Evolutionary conservation across 2,329 filamentous ascomycete genomes (phyloP).

Genomic region (Colletotrichum acutatum): DNA sequence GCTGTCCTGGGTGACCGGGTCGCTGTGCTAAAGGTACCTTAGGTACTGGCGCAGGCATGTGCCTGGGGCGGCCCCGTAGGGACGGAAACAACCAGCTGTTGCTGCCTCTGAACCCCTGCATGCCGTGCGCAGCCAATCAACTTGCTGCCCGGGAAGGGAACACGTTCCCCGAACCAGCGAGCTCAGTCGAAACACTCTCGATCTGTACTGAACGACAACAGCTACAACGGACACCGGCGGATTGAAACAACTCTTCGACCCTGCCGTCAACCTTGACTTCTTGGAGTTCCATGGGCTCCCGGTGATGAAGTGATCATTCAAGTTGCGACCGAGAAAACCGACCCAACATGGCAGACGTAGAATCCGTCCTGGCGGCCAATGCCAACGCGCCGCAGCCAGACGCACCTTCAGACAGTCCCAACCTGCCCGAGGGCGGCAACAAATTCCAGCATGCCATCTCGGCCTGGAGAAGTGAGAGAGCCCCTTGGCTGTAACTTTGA

Average conservation of each 20-base stretch:
- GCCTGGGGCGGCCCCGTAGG: conserved; percentile 9
- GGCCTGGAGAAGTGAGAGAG: conserved; percentile 85
- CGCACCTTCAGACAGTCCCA: not conserved
- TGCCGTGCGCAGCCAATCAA: conserved; percentile 14
- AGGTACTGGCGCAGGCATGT: conserved; percentile 15
- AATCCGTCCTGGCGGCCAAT: conserved; percentile 34
- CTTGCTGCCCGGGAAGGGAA: conserved; percentile 28
- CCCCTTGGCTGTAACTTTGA: conserved; percentile 37
- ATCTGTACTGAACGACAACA: conserved; percentile 7
- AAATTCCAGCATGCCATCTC: conserved; percentile 98
- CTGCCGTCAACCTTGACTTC: not conserved
- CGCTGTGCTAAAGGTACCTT: conserved; percentile 2
- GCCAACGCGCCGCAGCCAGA: conserved; percentile 22
- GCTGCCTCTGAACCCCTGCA: conserved; percentile 20
- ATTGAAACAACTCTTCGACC: conserved; percentile 1
- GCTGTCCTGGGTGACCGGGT: not conserved
- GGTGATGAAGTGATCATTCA: conserved; percentile 28
- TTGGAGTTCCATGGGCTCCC: not conserved
- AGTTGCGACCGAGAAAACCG: not conserved
- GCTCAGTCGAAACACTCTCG: conserved; percentile 31
- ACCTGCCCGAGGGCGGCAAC: conserved; percentile 72
- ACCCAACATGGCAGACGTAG: conserved; percentile 39
- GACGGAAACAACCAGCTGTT: conserved; percentile 15
- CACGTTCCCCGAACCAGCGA: conserved; percentile 33
- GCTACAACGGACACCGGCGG: conserved; percentile 10